Conservation (phyloP, 2,329 filamentous ascomycete genomes). For the Orbilia oligospora region DNA sequence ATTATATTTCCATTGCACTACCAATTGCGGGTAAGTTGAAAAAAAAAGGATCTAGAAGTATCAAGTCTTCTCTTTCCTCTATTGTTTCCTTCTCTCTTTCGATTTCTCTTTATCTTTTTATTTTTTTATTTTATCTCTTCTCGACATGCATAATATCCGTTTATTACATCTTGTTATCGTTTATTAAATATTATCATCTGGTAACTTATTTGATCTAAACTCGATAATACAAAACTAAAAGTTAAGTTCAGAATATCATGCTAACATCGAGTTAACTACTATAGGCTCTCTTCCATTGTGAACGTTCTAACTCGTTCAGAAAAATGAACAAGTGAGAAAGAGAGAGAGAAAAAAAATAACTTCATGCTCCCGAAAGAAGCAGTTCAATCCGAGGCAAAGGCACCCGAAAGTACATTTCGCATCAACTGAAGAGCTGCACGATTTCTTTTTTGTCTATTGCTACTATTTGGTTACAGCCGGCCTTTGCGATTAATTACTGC, state of each 20-base stretch:
- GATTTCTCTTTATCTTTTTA: neutral
- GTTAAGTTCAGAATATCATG: neutral
- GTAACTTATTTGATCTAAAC: slow-evolving; percentile 13
- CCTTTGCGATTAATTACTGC: neutral
- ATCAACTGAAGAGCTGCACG: slow-evolving; percentile 13
- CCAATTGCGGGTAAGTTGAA: neutral
- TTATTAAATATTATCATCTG: neutral
- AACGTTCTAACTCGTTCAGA: slow-evolving; percentile 35
- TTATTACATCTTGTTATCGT: slow-evolving; percentile 19
- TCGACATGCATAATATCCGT: slow-evolving; percentile 23
- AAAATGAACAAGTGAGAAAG: slow-evolving; percentile 36
- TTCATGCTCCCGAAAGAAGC: slow-evolving; percentile 46
- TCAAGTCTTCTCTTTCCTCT: neutral
- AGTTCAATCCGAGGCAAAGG: slow-evolving; percentile 52
- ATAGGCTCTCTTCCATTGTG: slow-evolving; percentile 32
- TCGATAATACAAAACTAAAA: slow-evolving; percentile 19
- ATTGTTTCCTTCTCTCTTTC: neutral
- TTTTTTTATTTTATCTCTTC: neutral
- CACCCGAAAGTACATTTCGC: slow-evolving; percentile 32
- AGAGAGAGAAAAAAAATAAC: neutral
- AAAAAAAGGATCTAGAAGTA: slow-evolving; percentile 20
- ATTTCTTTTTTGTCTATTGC: slow-evolving; percentile 3
- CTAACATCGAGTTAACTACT: slow-evolving; percentile 19
- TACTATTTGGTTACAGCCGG: neutral
- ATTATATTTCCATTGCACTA: slow-evolving; percentile 13